A percentile compares a stretch with the other conserved stretches of the same genome.
Evolutionary conservation across 1,139 yeast genomes (phyloP).

Genomic region (Candida tropicalis): DNA sequence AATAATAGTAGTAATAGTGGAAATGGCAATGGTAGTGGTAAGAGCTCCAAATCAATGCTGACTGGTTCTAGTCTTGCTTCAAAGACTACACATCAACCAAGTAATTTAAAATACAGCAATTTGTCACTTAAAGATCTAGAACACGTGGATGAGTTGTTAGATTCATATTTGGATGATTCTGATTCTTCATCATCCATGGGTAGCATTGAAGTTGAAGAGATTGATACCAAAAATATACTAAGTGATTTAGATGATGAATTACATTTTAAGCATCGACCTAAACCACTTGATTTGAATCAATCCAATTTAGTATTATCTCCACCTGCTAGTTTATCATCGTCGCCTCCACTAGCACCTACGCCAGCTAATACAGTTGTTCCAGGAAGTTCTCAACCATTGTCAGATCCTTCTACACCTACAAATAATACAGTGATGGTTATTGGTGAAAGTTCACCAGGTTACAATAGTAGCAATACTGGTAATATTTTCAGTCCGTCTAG

Average conservation of each 20-base stretch:
- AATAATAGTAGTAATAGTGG: not conserved
- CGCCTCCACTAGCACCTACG: constrained; percentile 7
- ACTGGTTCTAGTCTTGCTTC: constrained; percentile 1
- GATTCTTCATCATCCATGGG: constrained; percentile 38
- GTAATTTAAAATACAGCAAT: constrained; percentile 3
- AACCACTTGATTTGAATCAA: constrained; percentile 16
- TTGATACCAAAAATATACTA: constrained; percentile 19
- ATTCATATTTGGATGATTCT: constrained; percentile 48
- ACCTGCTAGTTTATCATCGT: not conserved
- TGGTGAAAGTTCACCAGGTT: constrained; percentile 41
- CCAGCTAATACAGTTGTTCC: not conserved
- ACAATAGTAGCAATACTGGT: constrained; percentile 20
- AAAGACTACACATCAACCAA: not conserved
- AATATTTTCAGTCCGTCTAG: constrained; percentile 36
- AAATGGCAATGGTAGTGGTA: constrained; percentile 13
- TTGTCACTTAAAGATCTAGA: constrained; percentile 28
- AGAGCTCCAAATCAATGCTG: constrained; percentile 14
- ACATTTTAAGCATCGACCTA: constrained; percentile 15
- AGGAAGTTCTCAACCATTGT: not conserved
- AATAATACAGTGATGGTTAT: constrained; percentile 28
- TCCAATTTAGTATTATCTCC: constrained; percentile 4
- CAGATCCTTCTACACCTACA: constrained; percentile 20
- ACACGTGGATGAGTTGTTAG: constrained; percentile 47
- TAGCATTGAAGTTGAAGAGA: constrained; percentile 22
- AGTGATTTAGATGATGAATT: constrained; percentile 8